Conservation (phyloP, 176 grass and related monocot species). For the Carex scoparia region DNA sequence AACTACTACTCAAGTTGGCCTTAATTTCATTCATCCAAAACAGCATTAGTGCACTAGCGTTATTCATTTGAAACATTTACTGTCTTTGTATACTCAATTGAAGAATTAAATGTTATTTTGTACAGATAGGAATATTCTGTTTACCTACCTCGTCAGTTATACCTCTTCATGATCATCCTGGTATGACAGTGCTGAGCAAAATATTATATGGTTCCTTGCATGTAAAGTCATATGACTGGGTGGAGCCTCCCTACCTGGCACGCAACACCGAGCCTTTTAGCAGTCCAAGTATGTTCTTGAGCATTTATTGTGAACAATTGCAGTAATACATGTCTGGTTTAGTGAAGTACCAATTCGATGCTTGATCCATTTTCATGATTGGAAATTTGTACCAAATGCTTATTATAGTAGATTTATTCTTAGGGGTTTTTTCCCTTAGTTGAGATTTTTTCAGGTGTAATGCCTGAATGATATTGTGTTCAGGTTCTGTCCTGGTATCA, state of each 20-base stretch:
- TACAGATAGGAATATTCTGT: conserved; percentile 92
- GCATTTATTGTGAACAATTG: neutral
- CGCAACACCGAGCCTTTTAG: conserved; percentile 38
- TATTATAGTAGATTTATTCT: neutral
- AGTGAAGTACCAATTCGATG: neutral
- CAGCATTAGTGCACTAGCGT: neutral
- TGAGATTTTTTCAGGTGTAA: neutral
- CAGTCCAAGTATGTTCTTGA: conserved; percentile 26
- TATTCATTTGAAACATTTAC: neutral
- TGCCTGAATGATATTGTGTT: neutral
- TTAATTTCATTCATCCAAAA: neutral
- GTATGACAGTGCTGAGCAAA: conserved; percentile 96
- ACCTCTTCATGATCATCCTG: conserved; percentile 93
- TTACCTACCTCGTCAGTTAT: conserved; percentile 84
- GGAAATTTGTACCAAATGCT: neutral
- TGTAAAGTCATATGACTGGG: conserved; percentile 93
- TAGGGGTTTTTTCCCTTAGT: neutral
- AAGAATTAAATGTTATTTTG: conserved; percentile 28
- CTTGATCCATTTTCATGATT: neutral
- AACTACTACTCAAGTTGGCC: neutral
- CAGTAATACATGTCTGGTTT: neutral
- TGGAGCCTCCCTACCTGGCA: conserved; percentile 50
- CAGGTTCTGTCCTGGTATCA: neutral
- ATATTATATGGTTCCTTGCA: conserved; percentile 91
- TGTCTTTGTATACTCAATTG: neutral